Base-by-base conservation (phyloP, 2,329 filamentous ascomycete genomes). In the Apiospora marii region DNA sequence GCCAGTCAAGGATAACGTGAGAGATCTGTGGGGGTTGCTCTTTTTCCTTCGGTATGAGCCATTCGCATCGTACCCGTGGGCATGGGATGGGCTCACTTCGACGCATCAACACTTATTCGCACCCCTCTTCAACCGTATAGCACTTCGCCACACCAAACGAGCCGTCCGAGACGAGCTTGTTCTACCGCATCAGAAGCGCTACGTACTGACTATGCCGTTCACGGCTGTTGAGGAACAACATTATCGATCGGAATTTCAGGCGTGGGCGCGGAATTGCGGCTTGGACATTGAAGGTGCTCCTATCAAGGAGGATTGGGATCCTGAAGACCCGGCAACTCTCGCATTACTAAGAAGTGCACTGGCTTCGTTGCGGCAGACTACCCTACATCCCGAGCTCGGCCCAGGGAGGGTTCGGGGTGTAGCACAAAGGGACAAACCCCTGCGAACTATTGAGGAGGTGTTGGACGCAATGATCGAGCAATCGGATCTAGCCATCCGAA, bases 381-480 rank as follows among this genome's bases (percentile, higher is more conserved):
- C 94, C 72, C 86, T 98, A 22, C 95, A 98, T 81, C 94, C 96
- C 0, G 92, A 97, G 79, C 89, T 97, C 58, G 93, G 93, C 24
- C 87, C 87, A 13, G 89, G 88, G 44, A 93, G 92, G 75, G 87
- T 92, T 19, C 89, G 88, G 74, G 88, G 89, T 0, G 82, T 94
- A 7, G 92, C 92, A 1, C 87, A 88, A 64, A 90, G 87, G 68
- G 87, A 86, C 70, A 91, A 89, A 0, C 92, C 94, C 0, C 86
- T 98, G 75, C 89, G 93, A 16, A 97, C 95, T 0, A 92, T 98
- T 1, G 89, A 92, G 24, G 94, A 98, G 81, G 96, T 98, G 0
- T 85, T 99, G 14, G 92, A 94, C 75, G 91, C 92, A 5, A 98
- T 99, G 96, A 92, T 98, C 72, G 94, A 98, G 71, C 92, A 96